Conservation (phyloP, 352 stramenopile genomes). For the Globisporangium uncinulatum region DNA sequence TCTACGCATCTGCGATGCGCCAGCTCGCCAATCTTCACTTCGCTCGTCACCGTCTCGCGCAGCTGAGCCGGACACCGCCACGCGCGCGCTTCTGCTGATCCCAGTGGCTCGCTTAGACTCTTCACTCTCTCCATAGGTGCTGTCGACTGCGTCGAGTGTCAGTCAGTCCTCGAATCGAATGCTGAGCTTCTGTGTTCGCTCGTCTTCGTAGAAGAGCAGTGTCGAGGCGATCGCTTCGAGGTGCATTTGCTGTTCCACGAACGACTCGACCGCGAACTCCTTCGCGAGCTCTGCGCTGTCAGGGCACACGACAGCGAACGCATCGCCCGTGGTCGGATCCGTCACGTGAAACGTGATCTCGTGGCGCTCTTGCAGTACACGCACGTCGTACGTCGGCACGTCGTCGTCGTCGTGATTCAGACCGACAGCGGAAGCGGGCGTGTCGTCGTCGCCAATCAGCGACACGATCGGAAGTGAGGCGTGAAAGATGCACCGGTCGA, state of each 20-base stretch:
- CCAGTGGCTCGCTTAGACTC: background rate
- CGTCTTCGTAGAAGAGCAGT: constrained; percentile 34
- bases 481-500: constrained; percentile 46
- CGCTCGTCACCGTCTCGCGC: background rate
- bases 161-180: constrained; percentile 51
- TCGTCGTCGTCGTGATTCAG: constrained; percentile 7
- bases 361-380: constrained; percentile 17
- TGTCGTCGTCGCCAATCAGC: constrained; percentile 17
- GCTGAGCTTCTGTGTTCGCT: constrained; percentile 15
- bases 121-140: background rate
- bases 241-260: constrained; percentile 54
- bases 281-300: constrained; percentile 47
- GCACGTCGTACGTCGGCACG: constrained; percentile 37
- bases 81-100: constrained; percentile 5
- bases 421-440: no score
- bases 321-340: constrained; percentile 16
- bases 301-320: constrained; percentile 35
- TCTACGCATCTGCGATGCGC: constrained; percentile 10
- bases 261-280: constrained; percentile 49
- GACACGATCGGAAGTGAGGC: constrained; percentile 31
- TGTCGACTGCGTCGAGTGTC: background rate
- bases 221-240: constrained; percentile 49
- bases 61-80: background rate
- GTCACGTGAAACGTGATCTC: constrained; percentile 34
- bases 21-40: constrained; percentile 6